phyloP scores from a whole-genome alignment of 23 red algal genomes.

The Chondrus crispus region DNA sequence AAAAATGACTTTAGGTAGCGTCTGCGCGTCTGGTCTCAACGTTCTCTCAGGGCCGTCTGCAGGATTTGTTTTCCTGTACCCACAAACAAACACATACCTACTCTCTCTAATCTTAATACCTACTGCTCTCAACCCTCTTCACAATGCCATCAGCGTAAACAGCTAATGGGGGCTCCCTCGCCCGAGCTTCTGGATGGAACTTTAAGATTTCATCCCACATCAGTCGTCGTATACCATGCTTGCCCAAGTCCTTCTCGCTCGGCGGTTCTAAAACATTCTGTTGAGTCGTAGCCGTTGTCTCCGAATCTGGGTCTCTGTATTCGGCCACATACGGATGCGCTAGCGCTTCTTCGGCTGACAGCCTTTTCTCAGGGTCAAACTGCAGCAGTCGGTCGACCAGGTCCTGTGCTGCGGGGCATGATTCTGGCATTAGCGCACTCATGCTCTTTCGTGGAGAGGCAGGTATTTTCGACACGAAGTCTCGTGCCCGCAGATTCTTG shows the following conservation, averaged over 20 bases:
- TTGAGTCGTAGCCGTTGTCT: conserved; percentile 36
- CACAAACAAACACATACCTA: too few species aligned
- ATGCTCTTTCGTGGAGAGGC: background rate
- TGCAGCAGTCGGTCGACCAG: conserved; percentile 74
- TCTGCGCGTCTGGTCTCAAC: too few species aligned
- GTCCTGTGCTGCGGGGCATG: conserved; percentile 63
- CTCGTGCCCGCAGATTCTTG: conserved; percentile 38
- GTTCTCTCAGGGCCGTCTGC: too few species aligned
- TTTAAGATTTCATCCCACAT: conserved; percentile 78
- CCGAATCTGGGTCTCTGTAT: conserved; percentile 54
- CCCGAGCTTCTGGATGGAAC: conserved; percentile 52
- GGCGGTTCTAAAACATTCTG: conserved; percentile 50
- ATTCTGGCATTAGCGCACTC: conserved; percentile 21
- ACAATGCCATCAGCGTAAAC: too few species aligned
- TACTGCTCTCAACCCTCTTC: too few species aligned
- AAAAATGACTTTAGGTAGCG: too few species aligned
- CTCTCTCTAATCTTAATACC: too few species aligned
- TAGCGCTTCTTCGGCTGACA: conserved; percentile 77
- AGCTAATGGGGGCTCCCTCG: conserved; percentile 49
- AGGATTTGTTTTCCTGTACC: too few species aligned
- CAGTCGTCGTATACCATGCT: conserved; percentile 53
- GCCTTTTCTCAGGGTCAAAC: conserved; percentile 82
- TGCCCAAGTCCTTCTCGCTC: conserved; percentile 60
- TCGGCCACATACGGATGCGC: conserved; percentile 86
- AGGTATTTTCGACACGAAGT: conserved; percentile 56